Base-by-base conservation (phyloP, 768 basidiomycete genomes). In the Kwoniella dejecticola region DNA sequence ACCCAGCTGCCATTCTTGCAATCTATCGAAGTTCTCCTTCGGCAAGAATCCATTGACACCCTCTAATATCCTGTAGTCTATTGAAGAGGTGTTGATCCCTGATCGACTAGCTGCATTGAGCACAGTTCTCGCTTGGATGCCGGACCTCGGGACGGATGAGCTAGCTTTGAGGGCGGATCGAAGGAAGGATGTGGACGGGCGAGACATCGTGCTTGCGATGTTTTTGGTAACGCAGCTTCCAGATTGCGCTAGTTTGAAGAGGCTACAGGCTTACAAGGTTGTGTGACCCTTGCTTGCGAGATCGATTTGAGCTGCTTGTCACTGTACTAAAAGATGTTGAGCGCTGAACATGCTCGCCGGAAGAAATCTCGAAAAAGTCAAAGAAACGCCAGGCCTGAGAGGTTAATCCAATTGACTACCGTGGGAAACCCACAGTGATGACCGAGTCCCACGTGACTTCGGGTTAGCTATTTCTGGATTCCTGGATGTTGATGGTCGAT, bases 1-100 rank as follows among this genome's bases (percentile, higher is more conserved):
- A 10, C 75, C 75, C 15, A 50, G 56, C 57, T 77, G 72, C 72
- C 72, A 78, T 54, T 68, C 67, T n/a, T 59, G 57, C 27, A 78
- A 33, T 33, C 60, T 67, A 26, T 71, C 68, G 23, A 77, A 69
- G 38, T 71, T 69, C 31, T 57, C 57, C 31, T 69, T 64, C 2
- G 64, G 62, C 54, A 77, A 45, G 60, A 77, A 75, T 2, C 57
- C 67, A 17, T 54, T 27, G 8, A 69, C 31, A 1, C 74, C 74
- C 7, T 60, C 48, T 10, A 75, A 42, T 12, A 75, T 61, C 38
- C 69, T 64, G 3, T 63, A 52, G 57, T 75, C 69, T 24, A 75
- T 59, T 6, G 70, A 66, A 15, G 53, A 40, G 2, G 67, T 69
- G 47, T 69, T 67, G 44, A 46, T 57, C 15, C 49, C 45, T 40